Conservation (phyloP, 2,329 filamentous ascomycete species). For the Albifimbria verrucaria region DNA sequence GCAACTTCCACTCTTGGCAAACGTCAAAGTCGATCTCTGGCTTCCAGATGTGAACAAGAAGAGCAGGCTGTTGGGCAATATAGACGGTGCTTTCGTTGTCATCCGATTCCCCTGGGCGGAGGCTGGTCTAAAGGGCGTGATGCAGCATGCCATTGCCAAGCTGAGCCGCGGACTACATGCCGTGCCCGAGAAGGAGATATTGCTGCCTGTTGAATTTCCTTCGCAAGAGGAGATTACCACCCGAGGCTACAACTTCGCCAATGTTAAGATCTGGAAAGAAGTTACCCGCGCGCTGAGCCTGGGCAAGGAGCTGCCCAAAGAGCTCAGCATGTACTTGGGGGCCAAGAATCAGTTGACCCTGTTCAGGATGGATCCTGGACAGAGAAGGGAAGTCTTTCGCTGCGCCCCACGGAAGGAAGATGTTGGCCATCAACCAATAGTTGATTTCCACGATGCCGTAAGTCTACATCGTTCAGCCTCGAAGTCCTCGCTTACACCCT, state of each 20-base stretch:
- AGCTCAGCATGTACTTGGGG: slow-evolving; percentile 64
- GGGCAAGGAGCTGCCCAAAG: slow-evolving; percentile 54
- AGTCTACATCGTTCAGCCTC: slow-evolving; percentile 22
- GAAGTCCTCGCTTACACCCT: not conserved
- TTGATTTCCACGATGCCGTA: slow-evolving; percentile 69
- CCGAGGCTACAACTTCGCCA: slow-evolving; percentile 56
- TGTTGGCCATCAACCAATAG: slow-evolving; percentile 61
- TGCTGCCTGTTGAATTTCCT: slow-evolving; percentile 64
- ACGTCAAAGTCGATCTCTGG: slow-evolving; percentile 66
- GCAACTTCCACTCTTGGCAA: slow-evolving; percentile 67
- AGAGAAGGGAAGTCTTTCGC: slow-evolving; percentile 55
- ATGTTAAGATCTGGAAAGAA: slow-evolving; percentile 66
- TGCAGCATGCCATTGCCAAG: slow-evolving; percentile 47
- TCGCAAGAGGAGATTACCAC: slow-evolving; percentile 52
- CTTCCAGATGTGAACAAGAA: slow-evolving; percentile 59
- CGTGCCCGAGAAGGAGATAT: slow-evolving; percentile 59
- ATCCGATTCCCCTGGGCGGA: slow-evolving; percentile 63
- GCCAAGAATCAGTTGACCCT: slow-evolving; percentile 63
- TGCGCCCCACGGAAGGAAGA: slow-evolving; percentile 56
- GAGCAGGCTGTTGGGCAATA: slow-evolving; percentile 47
- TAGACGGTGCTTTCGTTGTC: slow-evolving; percentile 58
- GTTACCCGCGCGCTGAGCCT: slow-evolving; percentile 53
- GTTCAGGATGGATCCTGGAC: slow-evolving; percentile 62
- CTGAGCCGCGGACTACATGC: slow-evolving; percentile 45
- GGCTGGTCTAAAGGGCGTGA: slow-evolving; percentile 43